Evolutionary conservation across 257 asterid genomes (phyloP).

Genomic region (Knoxia roxburghii): DNA sequence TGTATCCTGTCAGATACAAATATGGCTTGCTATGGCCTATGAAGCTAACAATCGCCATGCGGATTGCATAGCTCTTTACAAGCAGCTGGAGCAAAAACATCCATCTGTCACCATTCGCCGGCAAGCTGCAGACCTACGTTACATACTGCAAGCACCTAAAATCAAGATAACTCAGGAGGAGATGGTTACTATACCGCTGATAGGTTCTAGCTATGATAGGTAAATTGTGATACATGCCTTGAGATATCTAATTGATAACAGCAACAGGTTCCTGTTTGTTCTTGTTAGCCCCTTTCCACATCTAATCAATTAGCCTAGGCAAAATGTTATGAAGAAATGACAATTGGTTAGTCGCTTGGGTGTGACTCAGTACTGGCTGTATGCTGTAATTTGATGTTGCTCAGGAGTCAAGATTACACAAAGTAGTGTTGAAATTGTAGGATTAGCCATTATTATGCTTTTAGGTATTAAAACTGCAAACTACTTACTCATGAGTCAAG

Average conservation of each 20-base stretch:
- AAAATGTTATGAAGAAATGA: background rate
- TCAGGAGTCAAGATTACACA: background rate
- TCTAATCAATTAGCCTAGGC: background rate
- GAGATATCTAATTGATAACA: background rate
- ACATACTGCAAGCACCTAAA: constrained; percentile 95
- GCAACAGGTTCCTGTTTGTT: background rate
- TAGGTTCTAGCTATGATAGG: constrained; percentile 96
- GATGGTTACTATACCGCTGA: constrained; percentile 96
- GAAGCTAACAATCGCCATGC: constrained; percentile 91
- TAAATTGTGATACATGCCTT: constrained; percentile 17
- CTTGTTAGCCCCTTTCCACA: background rate
- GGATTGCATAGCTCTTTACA: constrained; percentile 84
- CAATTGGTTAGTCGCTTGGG: background rate
- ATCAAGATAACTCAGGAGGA: constrained; percentile 94
- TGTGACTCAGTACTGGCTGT: background rate
- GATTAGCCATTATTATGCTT: background rate
- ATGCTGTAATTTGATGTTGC: background rate
- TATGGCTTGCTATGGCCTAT: constrained; percentile 99
- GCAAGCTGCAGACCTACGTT: constrained; percentile 86
- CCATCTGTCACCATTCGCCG: constrained; percentile 82
- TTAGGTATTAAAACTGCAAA: background rate
- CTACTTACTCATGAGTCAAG: background rate
- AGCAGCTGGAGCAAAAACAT: constrained; percentile 67
- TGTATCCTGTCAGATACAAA: constrained; percentile 61
- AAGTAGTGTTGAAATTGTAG: background rate